A percentile compares a stretch with the other conserved stretches of the same genome.
Evolutionary conservation across 1,139 yeast genomes (phyloP).

Genomic region (Candida freyschussii): DNA sequence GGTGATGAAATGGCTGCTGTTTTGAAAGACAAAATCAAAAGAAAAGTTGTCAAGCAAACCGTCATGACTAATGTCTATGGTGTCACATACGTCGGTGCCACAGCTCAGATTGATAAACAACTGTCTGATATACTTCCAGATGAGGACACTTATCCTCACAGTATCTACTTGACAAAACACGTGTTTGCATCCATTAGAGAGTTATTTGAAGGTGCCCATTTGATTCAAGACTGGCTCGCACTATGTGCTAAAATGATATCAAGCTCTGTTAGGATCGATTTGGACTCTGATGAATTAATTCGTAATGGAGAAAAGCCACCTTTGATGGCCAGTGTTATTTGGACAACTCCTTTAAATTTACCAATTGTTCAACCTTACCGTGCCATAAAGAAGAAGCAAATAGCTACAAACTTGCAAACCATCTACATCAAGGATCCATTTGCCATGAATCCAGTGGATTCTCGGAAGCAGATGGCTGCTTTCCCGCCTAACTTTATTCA

Average conservation of each 20-base stretch:
- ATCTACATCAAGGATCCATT: constrained; percentile 81
- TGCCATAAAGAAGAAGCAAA: constrained; percentile 54
- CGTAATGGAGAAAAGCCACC: constrained; percentile 42
- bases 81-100: constrained; percentile 92
- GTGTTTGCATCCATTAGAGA: constrained; percentile 84
- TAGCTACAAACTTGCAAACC: constrained; percentile 77
- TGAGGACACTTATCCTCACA: constrained; percentile 34
- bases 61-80: constrained; percentile 99
- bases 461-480: constrained; percentile 86
- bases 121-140: constrained; percentile 39
- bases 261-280: constrained; percentile 68
- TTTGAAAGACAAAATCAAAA: constrained; percentile 55
- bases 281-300: constrained; percentile 32
- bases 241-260: constrained; percentile 79
- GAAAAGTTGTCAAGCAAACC: constrained; percentile 93
- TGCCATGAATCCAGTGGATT: constrained; percentile 74
- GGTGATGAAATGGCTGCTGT: constrained; percentile 39
- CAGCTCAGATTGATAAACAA: constrained; percentile 77
- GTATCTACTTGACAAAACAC: constrained; percentile 68
- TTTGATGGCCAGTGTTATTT: constrained; percentile 82
- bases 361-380: constrained; percentile 97
- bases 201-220: constrained; percentile 87
- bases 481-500: constrained; percentile 96
- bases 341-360: constrained; percentile 95
- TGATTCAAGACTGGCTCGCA: constrained; percentile 95